Evolutionary conservation across 2,329 filamentous ascomycete species (phyloP), one percentile per base, ranked within the genome.

Genomic region (Neofusicoccum ribis): DNA sequence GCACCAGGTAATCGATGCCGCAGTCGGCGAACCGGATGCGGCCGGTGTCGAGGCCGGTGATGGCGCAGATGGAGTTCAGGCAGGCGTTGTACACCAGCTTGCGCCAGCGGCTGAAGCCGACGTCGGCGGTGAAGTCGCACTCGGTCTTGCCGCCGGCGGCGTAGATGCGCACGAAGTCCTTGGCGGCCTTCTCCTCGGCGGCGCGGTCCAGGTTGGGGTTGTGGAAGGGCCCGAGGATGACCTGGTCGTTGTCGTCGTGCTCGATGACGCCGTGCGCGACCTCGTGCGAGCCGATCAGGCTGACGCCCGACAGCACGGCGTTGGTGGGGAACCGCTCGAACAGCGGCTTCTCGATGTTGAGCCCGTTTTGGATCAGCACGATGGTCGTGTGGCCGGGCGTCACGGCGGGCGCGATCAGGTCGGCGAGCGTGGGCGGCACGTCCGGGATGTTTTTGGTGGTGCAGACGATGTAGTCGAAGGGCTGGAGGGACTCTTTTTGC

Each of bases 291-390:
- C 84, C 83, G 63, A 85, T 86, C 59, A 83, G 75, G 2, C 80
- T 81, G 8, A 88, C 79, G 3, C 84, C 84, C 3, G 82, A 84
- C 1, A 89, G 76, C 6, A 87, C 70, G 0, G 81, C 72, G 66
- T 85, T 88, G 3, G 71, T 65, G 0, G 86, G 85, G 69, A 87
- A 87, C 0, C 75, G 72, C 0, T 70, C 64, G 17, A 84, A 70
- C 20, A 88, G 70, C 0, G 85, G 84, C 47, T 79, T 81, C 68
- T 89, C 85, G 67, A 89, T 88, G 69, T 88, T 86, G n/a, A 89
- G 74, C 0, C 87, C 87, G 69, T 89, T 89, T 67, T 89, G 87
- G 5, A 86, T 76, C 6, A 89, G 79, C 0, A 88, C 78, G 50
- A 89, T 83, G 34, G 79, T 79, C 0, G 86, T 87, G 27, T 81